phyloP scores from a whole-genome alignment of 2,329 filamentous ascomycete genomes.

The Fusarium sp. region DNA sequence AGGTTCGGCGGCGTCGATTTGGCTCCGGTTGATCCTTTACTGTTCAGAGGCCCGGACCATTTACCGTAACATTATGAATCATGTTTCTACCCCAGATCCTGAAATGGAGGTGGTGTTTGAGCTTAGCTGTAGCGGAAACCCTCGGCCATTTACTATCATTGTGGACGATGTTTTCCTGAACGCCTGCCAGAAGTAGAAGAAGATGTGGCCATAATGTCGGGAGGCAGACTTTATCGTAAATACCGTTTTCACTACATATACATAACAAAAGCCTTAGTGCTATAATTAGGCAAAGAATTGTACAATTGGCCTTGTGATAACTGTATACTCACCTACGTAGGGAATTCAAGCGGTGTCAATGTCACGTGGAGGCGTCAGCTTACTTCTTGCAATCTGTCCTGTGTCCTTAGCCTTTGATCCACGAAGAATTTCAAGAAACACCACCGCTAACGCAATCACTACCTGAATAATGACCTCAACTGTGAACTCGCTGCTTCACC shows the following conservation, averaged over 20 bases:
- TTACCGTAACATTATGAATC: slow-evolving; percentile 10
- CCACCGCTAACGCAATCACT: background rate
- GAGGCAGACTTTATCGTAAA: too few relatives aligned
- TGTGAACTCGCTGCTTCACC: fast-evolving
- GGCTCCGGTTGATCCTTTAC: slow-evolving; percentile 32
- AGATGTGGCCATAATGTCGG: too few relatives aligned
- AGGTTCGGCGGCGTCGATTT: slow-evolving; percentile 8
- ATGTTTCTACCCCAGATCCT: background rate
- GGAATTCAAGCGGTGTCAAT: too few relatives aligned
- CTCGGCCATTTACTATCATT: slow-evolving; percentile 10
- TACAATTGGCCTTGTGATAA: too few relatives aligned
- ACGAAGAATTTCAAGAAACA: too few relatives aligned
- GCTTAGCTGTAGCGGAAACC: slow-evolving; percentile 10
- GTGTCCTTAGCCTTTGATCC: too few relatives aligned
- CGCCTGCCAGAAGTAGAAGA: background rate
- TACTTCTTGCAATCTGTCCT: too few relatives aligned
- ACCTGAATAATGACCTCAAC: background rate
- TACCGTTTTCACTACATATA: too few relatives aligned
- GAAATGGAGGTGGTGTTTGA: slow-evolving; percentile 8
- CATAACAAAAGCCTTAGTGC: too few relatives aligned
- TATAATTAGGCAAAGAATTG: too few relatives aligned
- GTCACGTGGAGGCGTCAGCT: too few relatives aligned
- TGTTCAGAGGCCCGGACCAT: background rate
- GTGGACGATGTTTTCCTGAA: slow-evolving; percentile 25
- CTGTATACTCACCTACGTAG: too few relatives aligned